Evolutionary conservation across 2,329 filamentous ascomycete genomes (phyloP), one percentile per base, ranked within the genome.

Genomic region (Calonectria hawksworthii): DNA sequence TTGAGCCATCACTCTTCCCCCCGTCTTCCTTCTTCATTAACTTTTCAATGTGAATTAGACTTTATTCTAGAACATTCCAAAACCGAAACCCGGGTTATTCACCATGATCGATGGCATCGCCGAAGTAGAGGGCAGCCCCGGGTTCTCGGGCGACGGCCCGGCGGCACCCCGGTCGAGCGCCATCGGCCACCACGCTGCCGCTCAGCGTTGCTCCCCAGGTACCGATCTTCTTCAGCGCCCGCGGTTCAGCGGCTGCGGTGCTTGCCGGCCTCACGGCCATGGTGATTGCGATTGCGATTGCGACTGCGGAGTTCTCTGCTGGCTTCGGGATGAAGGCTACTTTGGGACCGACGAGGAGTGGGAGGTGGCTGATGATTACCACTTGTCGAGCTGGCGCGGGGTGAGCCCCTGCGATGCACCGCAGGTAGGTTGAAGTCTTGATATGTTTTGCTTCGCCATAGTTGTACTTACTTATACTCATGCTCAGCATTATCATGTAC

Each of bases 101-200:
- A n/a, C 41, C 5, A 80, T 80, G 78, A 65, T 59, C 1, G 26
- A 74, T 21, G 66, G 70, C 32, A 73, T 80, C 21, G 71, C 74
- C 51, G 73, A 75, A 23, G 66, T 76, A 18, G 70, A 76, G 26
- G 51, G 70, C 52, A 73, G 72, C 44, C 16, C 41, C 34, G 32
- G 18, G 9, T 51, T 67, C 30, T 52, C 71, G 38, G 50, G 64
- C 21, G 65, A 64, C 23, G 30, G 23, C 10, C 23, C 23, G 7
- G 16, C 13, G 18, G 30, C 28, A 26, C 56, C 18, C 14, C 28
- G 59, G 26, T 23, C 10, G 44, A 28, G 47, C 28, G 13, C n/a
- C n/a, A 26, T 28, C 1, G 52, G 18, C 7, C 36, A 52, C 21
- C 36, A 59, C 10, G 28, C 30, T 36, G 26, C 26, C 21, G 13